phyloP scores from a whole-genome alignment of 2,329 filamentous ascomycete species.

The Cytospora piceae region DNA sequence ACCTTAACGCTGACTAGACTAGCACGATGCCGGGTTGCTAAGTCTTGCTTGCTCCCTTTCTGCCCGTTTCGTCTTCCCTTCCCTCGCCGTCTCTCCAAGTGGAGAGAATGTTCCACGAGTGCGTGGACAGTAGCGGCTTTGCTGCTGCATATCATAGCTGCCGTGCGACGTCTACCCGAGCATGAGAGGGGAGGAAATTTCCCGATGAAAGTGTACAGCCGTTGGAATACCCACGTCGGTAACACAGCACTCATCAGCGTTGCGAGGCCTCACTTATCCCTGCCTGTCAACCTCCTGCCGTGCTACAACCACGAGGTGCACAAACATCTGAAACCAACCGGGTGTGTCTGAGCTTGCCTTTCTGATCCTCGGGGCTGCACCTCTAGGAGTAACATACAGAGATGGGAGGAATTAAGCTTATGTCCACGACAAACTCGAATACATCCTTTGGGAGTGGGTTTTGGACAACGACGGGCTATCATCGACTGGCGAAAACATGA shows the following conservation, averaged over 20 bases:
- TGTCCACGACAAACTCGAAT: slow-evolving; percentile 21
- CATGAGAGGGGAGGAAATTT: slow-evolving; percentile 36
- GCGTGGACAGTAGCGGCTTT: slow-evolving; percentile 32
- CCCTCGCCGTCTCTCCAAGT: slow-evolving; percentile 18
- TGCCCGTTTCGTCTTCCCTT: slow-evolving; percentile 8
- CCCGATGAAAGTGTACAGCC: slow-evolving; percentile 44
- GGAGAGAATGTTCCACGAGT: slow-evolving; percentile 26
- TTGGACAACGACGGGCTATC: background rate
- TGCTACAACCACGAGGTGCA: slow-evolving; percentile 38
- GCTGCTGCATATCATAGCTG: slow-evolving; percentile 36
- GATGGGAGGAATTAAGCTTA: slow-evolving; percentile 27
- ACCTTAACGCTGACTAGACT: background rate
- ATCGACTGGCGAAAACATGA: background rate
- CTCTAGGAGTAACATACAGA: slow-evolving; percentile 21
- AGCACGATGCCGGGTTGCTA: background rate
- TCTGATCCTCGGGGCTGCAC: slow-evolving; percentile 25
- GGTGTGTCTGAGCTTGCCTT: slow-evolving; percentile 27
- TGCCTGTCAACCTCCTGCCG: slow-evolving; percentile 41
- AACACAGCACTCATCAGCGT: slow-evolving; percentile 32
- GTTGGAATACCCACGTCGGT: slow-evolving; percentile 35
- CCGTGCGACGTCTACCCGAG: slow-evolving; percentile 39
- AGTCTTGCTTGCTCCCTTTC: slow-evolving; percentile 12
- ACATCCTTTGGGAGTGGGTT: background rate
- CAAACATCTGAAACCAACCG: slow-evolving; percentile 40
- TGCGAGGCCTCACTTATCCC: slow-evolving; percentile 29